Evolutionary conservation across 2,329 filamentous ascomycete species (phyloP).

Genomic region (Graphiopsis chlorocephala): DNA sequence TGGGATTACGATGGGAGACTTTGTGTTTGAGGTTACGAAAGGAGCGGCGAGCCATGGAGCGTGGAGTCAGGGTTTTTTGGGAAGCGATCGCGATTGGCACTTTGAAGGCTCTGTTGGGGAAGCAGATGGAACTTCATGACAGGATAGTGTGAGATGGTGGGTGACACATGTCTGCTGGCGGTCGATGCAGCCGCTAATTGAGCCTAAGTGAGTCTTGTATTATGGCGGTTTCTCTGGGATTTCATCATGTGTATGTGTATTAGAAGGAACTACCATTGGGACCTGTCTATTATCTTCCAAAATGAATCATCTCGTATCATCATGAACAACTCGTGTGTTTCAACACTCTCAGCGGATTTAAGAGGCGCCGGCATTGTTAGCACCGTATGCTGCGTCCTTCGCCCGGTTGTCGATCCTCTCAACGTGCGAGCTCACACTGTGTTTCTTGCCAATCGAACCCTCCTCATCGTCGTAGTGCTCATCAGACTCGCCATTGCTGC

Average conservation of each 20-base stretch:
- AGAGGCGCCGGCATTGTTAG: slow-evolving; percentile 13
- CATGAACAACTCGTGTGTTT: background rate
- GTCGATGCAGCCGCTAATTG: background rate
- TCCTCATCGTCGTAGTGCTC: slow-evolving; percentile 30
- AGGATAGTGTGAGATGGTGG: background rate
- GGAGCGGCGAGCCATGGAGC: background rate
- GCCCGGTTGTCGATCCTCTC: slow-evolving; percentile 12
- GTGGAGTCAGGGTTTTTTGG: slow-evolving; percentile 34
- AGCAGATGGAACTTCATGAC: background rate
- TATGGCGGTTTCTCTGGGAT: background rate
- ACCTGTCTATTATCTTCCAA: background rate
- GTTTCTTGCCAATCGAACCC: slow-evolving; percentile 19
- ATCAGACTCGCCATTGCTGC: slow-evolving; percentile 23
- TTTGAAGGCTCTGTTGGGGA: slow-evolving; percentile 31
- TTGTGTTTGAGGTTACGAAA: slow-evolving; percentile 28
- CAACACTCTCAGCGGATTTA: background rate
- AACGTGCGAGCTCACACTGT: slow-evolving; percentile 13
- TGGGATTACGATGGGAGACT: slow-evolving; percentile 35
- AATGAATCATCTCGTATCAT: background rate
- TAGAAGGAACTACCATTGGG: background rate
- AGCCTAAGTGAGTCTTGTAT: background rate
- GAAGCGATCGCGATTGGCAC: slow-evolving; percentile 36
- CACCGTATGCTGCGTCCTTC: slow-evolving; percentile 10
- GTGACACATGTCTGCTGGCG: background rate
- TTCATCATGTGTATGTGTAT: background rate